A percentile compares a stretch with the other conserved stretches of the same genome.
These are phyloP conservation scores for Pezicula carpinea DNA, from an alignment of 2,329 filamentous ascomycete species.

Conservation along the genomic window DNA sequence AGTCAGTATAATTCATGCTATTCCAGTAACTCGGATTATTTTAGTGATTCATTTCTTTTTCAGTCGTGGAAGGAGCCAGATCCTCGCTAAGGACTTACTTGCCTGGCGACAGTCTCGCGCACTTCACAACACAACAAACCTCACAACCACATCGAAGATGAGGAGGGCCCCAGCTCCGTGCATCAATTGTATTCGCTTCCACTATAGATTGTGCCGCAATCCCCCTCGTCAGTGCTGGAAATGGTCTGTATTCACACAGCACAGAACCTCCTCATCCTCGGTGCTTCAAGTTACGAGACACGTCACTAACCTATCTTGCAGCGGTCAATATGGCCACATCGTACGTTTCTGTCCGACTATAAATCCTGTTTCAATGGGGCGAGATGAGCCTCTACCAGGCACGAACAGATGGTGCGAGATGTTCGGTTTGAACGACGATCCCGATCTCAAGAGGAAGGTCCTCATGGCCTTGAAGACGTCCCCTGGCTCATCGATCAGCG, in stretches of 20 bases:
- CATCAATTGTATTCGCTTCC: conserved; percentile 18
- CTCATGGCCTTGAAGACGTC: conserved; percentile 17
- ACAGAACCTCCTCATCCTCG: too few species aligned
- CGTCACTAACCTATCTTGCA: too few species aligned
- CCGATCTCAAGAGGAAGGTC: conserved; percentile 10
- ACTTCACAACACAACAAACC: too few species aligned
- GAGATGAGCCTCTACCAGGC: conserved; percentile 14
- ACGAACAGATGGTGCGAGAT: conserved; percentile 16
- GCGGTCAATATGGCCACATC: conserved; percentile 13
- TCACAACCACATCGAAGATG: not conserved
- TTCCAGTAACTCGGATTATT: too few species aligned
- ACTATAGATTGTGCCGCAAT: conserved; percentile 16
- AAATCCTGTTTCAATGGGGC: conserved; percentile 3
- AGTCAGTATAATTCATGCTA: too few species aligned
- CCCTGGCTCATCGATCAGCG: conserved; percentile 17
- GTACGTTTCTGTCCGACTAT: conserved; percentile 17
- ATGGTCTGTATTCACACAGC: conserved; percentile 9
- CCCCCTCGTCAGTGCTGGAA: conserved; percentile 12
- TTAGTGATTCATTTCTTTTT: too few species aligned
- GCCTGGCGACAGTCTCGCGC: too few species aligned
- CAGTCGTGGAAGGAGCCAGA: too few species aligned
- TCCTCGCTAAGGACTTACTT: too few species aligned
- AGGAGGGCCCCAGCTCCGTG: conserved; percentile 12
- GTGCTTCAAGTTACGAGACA: too few species aligned
- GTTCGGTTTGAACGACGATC: conserved; percentile 14